These are phyloP conservation scores for Podaxis sp. DNA, from an alignment of 768 basidiomycete species.

Conservation along the genomic window DNA sequence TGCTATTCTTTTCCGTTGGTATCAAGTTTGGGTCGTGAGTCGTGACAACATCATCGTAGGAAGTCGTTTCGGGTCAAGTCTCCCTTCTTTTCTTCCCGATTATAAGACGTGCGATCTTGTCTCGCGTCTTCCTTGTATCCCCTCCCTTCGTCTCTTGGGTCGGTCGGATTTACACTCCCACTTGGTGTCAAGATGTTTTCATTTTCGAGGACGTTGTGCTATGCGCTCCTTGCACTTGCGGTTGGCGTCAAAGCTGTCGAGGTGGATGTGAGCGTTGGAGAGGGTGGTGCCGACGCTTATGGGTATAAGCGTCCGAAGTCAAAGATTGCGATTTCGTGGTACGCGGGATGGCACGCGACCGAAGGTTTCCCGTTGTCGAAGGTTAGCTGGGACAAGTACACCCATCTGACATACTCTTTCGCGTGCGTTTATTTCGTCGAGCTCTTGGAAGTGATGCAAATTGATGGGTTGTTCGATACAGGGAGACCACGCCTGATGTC, in stretches of 20 bases:
- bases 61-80: not conserved
- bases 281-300: not conserved
- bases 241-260: not conserved
- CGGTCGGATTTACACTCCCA: not conserved
- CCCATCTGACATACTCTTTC: slow-evolving; percentile 67
- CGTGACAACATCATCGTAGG: not conserved
- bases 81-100: not conserved
- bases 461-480: not conserved
- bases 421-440: slow-evolving; percentile 46
- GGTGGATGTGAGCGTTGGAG: not conserved
- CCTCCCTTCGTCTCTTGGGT: not conserved
- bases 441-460: not conserved
- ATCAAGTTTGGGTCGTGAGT: slow-evolving; percentile 5
- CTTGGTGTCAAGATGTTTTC: not conserved
- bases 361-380: slow-evolving; percentile 48
- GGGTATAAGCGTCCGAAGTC: not conserved
- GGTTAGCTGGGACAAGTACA: slow-evolving; percentile 69
- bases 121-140: not conserved
- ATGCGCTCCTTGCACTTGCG: not conserved
- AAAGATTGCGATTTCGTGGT: slow-evolving; percentile 35
- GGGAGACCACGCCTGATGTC: slow-evolving; percentile 27
- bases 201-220: not conserved
- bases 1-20: not conserved
- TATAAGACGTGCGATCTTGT: not conserved
- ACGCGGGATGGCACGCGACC: slow-evolving; percentile 63